Conservation (phyloP, 805 yeast species). For the Komagataella phaffii region DNA sequence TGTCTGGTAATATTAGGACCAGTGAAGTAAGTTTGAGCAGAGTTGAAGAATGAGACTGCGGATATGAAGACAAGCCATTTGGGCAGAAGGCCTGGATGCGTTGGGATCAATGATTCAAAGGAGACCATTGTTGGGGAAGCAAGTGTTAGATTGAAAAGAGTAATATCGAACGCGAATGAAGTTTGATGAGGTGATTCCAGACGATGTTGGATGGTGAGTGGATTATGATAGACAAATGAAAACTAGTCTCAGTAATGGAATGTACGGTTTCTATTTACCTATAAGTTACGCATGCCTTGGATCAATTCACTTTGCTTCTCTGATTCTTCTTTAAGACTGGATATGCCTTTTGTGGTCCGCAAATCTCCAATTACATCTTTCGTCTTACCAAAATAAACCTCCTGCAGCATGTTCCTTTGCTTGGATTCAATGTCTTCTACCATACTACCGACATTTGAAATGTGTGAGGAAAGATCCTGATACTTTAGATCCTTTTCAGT, state of each 20-base stretch:
- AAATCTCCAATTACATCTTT: conserved; percentile 72
- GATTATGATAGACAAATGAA: neutral
- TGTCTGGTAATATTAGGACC: conserved; percentile 64
- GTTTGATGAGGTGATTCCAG: neutral
- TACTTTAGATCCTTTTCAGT: conserved; percentile 39
- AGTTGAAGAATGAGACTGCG: conserved; percentile 84
- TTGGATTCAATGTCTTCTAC: conserved; percentile 84
- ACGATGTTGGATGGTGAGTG: neutral
- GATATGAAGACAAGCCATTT: conserved; percentile 74
- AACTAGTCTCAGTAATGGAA: neutral
- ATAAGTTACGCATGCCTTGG: conserved; percentile 19
- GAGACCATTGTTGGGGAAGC: neutral
- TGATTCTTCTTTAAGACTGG: conserved; percentile 22
- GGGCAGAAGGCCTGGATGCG: conserved; percentile 44
- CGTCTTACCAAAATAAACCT: conserved; percentile 91
- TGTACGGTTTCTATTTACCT: neutral
- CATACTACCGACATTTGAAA: conserved; percentile 72
- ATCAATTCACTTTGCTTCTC: conserved; percentile 27
- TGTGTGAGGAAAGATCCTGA: conserved; percentile 49
- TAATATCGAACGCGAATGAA: neutral
- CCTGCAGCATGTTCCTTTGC: conserved; percentile 77
- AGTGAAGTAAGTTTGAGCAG: conserved; percentile 71
- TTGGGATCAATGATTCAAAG: neutral
- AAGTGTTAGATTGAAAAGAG: too few species aligned
- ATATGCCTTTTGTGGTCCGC: conserved; percentile 27